A percentile compares a stretch with the other conserved stretches of the same genome.
phyloP scores from a whole-genome alignment of 2,329 filamentous ascomycete genomes.

The Davidsoniella virescens region DNA sequence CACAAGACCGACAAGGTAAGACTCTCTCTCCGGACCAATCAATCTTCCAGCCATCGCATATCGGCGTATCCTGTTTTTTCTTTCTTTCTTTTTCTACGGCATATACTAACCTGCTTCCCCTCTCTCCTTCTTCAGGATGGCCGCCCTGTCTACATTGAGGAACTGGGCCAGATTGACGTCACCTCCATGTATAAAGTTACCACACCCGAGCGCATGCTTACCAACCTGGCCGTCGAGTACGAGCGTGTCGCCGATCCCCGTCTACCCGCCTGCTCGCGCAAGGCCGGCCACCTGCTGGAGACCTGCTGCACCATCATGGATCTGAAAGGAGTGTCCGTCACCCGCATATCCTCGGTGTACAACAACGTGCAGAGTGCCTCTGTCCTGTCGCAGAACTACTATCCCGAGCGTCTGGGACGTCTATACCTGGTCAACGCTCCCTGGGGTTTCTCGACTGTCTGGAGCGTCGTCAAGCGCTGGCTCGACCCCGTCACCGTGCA shows the following conservation, averaged over 20 bases:
- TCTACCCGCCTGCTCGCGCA: constrained; percentile 87
- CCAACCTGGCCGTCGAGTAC: constrained; percentile 94
- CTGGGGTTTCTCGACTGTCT: constrained; percentile 83
- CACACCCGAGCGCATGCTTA: constrained; percentile 79
- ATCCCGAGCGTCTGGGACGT: constrained; percentile 89
- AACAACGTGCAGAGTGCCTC: constrained; percentile 74
- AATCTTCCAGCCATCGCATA: not conserved
- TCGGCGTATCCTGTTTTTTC: not conserved
- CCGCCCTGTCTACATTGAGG: constrained; percentile 92
- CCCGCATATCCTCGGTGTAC: constrained; percentile 70
- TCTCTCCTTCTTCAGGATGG: constrained; percentile 49
- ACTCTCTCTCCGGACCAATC: not conserved
- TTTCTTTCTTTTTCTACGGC: not conserved
- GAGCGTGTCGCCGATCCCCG: constrained; percentile 89
- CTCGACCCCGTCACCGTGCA: constrained; percentile 90
- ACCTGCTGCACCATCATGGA: constrained; percentile 99
- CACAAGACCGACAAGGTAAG: constrained; percentile 80
- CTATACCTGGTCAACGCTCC: constrained; percentile 97
- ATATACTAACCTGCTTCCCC: not conserved
- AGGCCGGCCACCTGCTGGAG: constrained; percentile 76
- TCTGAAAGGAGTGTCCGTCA: constrained; percentile 79
- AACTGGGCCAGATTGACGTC: constrained; percentile 85
- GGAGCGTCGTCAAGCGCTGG: constrained; percentile 78
- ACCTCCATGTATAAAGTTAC: constrained; percentile 86
- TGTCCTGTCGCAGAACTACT: constrained; percentile 93